phyloP scores from a whole-genome alignment of 257 asterid genomes.

The Fraxinus quadrangulata region DNA sequence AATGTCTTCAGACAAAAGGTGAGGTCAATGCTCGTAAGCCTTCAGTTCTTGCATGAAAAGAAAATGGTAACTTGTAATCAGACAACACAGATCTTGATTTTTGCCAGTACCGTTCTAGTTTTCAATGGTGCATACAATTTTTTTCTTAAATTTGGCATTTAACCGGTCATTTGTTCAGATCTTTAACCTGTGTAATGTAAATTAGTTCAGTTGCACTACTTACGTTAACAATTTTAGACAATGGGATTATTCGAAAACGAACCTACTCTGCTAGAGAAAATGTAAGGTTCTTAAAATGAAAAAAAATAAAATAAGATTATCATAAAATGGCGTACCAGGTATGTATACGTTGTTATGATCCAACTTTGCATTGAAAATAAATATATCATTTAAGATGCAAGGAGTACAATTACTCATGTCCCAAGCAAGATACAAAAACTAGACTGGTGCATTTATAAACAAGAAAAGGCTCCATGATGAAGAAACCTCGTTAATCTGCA shows the following conservation, averaged over 20 bases:
- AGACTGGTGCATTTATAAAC: background rate
- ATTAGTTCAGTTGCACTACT: too few relatives aligned
- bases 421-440: background rate
- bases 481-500: conserved; percentile 24
- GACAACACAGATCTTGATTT: background rate
- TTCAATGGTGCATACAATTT: background rate
- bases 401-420: background rate
- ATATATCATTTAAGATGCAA: too few relatives aligned
- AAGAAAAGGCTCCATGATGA: background rate
- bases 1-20: conserved; percentile 39
- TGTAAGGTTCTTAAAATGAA: too few relatives aligned
- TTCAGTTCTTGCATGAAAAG: conserved; percentile 48
- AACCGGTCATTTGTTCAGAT: background rate
- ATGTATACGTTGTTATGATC: too few relatives aligned
- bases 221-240: too few relatives aligned
- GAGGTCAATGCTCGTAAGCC: conserved; percentile 46
- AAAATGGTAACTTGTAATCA: background rate
- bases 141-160: background rate
- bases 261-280: too few relatives aligned
- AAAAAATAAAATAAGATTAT: too few relatives aligned
- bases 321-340: too few relatives aligned
- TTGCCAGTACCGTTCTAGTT: background rate
- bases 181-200: background rate
- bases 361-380: too few relatives aligned
- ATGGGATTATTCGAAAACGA: too few relatives aligned